Base-by-base conservation (phyloP, 2,329 filamentous ascomycete species). In the Colletotrichum sp. region DNA sequence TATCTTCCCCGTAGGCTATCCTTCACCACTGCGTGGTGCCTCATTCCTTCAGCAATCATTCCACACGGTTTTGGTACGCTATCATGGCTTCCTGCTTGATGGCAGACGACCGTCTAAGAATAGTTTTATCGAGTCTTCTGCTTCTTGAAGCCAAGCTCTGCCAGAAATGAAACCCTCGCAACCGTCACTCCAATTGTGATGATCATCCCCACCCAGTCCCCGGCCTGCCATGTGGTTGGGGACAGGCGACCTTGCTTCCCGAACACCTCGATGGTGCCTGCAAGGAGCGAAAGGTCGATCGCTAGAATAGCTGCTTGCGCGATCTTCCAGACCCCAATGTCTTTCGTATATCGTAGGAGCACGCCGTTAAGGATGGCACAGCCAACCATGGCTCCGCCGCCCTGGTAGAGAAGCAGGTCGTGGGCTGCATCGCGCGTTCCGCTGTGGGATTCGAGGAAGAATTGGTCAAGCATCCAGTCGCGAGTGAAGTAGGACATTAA, bases 391-490 rank as follows among this genome's bases (percentile, higher is more conserved):
- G 79, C 77, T 18, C 78, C 79, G 30, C 79, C 79, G 5, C 69
- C 39, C 59, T 80, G 80, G 49, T 80, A 78, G 13, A 79, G 78
- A 28, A 80, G 72, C 28, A 80, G 77, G n/a, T 77, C 77, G 28
- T 79, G 75, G 39, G 44, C 70, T 16, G 55, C 75, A 65, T 77
- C 67, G 72, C 76, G 76, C 7, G 44, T 63, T 4, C 76, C 78
- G 13, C n/a, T 32, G 18, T 24, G 52, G 8, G 28, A 30, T 0
- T 69, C 69, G 15, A 72, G 77, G 5, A 78, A 76, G 24, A 77
- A 74, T 1, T 75, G 69, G n/a, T 66, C 34, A 30, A 79, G 69
- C 9, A 72, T 69, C n/a, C 32, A 69, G 26, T 72, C 72, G 16
- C 75, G 77, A 5, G 73, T 76, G 69, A 75, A 71, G 59, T 70